Conservation (phyloP, 768 basidiomycete genomes). For the Leccinum aurantiacum region DNA sequence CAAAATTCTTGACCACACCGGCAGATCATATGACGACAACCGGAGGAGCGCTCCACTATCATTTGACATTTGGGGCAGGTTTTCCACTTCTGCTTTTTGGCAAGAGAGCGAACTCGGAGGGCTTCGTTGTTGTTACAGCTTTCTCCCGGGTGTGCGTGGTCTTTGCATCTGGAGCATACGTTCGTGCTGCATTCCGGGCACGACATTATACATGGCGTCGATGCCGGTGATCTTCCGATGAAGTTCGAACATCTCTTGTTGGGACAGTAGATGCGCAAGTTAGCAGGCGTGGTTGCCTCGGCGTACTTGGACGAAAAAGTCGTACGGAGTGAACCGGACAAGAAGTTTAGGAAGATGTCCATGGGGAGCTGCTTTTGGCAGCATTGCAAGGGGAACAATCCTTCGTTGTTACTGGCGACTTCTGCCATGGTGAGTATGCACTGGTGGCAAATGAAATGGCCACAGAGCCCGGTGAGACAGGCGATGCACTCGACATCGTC, state of each 20-base stretch:
- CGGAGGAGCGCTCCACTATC: slow-evolving; percentile 52
- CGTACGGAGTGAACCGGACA: slow-evolving; percentile 29
- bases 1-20: slow-evolving; percentile 37
- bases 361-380: slow-evolving; percentile 42
- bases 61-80: slow-evolving; percentile 58
- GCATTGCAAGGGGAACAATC: slow-evolving; percentile 51
- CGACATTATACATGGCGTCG: slow-evolving; percentile 16
- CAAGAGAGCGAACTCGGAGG: slow-evolving; percentile 47
- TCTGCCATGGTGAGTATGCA: slow-evolving; percentile 46
- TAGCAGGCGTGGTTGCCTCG: slow-evolving; percentile 46
- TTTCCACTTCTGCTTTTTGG: slow-evolving; percentile 50
- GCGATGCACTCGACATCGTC: slow-evolving; percentile 27
- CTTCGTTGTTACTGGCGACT: slow-evolving; percentile 46
- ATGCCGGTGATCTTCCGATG: slow-evolving; percentile 41
- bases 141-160: slow-evolving; percentile 38
- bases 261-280: slow-evolving; percentile 50
- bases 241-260: slow-evolving; percentile 50
- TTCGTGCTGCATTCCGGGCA: slow-evolving; percentile 42
- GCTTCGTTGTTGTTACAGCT: slow-evolving; percentile 44
- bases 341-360: slow-evolving; percentile 30
- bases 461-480: slow-evolving; percentile 41
- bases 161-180: slow-evolving; percentile 53
- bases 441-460: slow-evolving; percentile 46
- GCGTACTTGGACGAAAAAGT: slow-evolving; percentile 42
- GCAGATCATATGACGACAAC: slow-evolving; percentile 63